phyloP scores from a whole-genome alignment of 257 asterid genomes.

The Solanum megistacrolobum region DNA sequence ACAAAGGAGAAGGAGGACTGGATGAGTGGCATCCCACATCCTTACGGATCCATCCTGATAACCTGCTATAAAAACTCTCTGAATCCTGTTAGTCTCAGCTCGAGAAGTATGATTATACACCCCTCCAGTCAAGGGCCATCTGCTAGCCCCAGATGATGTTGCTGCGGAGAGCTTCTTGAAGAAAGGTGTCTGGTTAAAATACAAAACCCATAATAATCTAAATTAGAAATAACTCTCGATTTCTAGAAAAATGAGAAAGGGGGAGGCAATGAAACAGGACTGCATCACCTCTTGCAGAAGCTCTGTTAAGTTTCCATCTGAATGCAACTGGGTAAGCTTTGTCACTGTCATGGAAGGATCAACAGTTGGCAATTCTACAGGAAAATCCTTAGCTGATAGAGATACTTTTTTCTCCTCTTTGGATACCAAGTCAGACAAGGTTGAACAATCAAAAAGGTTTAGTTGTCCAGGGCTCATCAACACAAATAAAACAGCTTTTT shows the following conservation, averaged over 20 bases:
- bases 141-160: conserved; percentile 30
- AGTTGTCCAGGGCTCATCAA: conserved; percentile 67
- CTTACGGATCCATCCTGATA: conserved; percentile 83
- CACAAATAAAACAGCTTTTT: conserved; percentile 43
- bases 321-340: conserved; percentile 28
- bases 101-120: conserved; percentile 40
- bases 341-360: conserved; percentile 69
- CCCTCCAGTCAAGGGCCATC: conserved; percentile 77
- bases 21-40: conserved; percentile 85
- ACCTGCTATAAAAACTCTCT: conserved; percentile 60
- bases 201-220: conserved; percentile 3
- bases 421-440: conserved; percentile 32
- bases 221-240: neutral
- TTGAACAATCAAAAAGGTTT: conserved; percentile 38
- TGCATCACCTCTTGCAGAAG: conserved; percentile 32
- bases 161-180: conserved; percentile 18
- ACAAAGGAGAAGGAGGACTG: conserved; percentile 53
- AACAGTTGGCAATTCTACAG: conserved; percentile 50
- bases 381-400: conserved; percentile 40
- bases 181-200: conserved; percentile 28
- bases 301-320: conserved; percentile 23
- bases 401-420: conserved; percentile 28
- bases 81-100: conserved; percentile 36
- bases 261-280: neutral
- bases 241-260: conserved; percentile 3